Conservation (phyloP, 441 rosid genomes). For the Brassica balearica region DNA sequence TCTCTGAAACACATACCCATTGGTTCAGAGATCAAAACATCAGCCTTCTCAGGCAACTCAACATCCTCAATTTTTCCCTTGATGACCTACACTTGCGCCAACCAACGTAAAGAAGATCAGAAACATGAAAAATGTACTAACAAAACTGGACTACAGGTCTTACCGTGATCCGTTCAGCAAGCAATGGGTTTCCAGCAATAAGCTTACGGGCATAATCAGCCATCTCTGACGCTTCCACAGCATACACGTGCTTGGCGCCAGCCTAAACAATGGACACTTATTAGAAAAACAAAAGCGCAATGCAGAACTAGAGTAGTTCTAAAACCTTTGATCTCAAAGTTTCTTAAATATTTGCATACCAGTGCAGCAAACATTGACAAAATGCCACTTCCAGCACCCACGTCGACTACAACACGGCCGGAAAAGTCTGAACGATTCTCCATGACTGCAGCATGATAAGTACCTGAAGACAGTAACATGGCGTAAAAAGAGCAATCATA, state of each 20-base stretch:
- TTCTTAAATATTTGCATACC: slow-evolving; percentile 47
- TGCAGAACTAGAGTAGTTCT: slow-evolving; percentile 4
- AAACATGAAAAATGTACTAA: slow-evolving; percentile 12
- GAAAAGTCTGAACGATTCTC: slow-evolving; percentile 89
- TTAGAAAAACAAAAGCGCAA: background rate
- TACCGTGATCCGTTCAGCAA: slow-evolving; percentile 86
- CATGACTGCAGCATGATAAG: slow-evolving; percentile 93
- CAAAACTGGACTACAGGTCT: slow-evolving; percentile 34
- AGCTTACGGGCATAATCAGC: slow-evolving; percentile 94
- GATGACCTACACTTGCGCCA: slow-evolving; percentile 62
- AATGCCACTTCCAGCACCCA: slow-evolving; percentile 99
- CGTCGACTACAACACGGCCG: slow-evolving; percentile 92
- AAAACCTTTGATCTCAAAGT: background rate
- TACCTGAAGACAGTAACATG: slow-evolving; percentile 60
- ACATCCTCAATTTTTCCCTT: slow-evolving; percentile 97
- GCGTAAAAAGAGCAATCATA: background rate
- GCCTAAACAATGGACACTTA: slow-evolving; percentile 54
- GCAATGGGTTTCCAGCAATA: slow-evolving; percentile 83
- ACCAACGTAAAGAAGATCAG: slow-evolving; percentile 25
- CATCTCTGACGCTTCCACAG: slow-evolving; percentile 99
- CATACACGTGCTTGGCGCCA: slow-evolving; percentile 98
- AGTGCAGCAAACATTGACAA: slow-evolving; percentile 96
- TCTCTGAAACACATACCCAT: slow-evolving; percentile 67
- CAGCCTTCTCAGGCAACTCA: slow-evolving; percentile 94
- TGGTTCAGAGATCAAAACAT: slow-evolving; percentile 94